Evolutionary conservation across 2,329 filamentous ascomycete species (phyloP).

Genomic region (Ophiostoma piceae): DNA sequence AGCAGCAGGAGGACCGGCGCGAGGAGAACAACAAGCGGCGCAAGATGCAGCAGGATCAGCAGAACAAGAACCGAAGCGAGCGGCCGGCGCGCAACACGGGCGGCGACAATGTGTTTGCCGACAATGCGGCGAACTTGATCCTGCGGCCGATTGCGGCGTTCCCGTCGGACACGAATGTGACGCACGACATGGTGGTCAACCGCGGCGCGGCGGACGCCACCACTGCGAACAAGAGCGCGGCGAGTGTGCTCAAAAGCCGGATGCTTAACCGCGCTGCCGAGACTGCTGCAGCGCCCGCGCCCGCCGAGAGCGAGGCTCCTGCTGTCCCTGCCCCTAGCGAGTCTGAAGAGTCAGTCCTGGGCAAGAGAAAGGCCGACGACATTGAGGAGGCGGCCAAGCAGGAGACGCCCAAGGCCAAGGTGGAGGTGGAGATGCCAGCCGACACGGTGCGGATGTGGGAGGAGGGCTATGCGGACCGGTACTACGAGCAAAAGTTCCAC

Average conservation of each 20-base stretch:
- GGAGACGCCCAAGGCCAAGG: constrained; percentile 38
- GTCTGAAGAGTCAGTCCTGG: constrained; percentile 23
- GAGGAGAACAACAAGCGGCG: constrained; percentile 75
- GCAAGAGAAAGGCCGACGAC: constrained; percentile 71
- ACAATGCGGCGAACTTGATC: constrained; percentile 27
- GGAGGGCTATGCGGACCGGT: constrained; percentile 87
- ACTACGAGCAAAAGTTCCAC: constrained; percentile 95
- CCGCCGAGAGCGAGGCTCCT: constrained; percentile 25
- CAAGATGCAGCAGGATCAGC: constrained; percentile 64
- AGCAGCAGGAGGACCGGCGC: constrained; percentile 77
- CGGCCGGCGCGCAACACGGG: constrained; percentile 17
- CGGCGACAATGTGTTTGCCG: constrained; percentile 26
- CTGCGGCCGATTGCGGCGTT: constrained; percentile 43
- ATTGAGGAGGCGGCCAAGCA: constrained; percentile 57
- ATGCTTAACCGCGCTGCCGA: constrained; percentile 48
- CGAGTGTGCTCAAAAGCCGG: constrained; percentile 77
- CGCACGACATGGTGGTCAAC: constrained; percentile 84
- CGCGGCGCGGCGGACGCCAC: constrained; percentile 63
- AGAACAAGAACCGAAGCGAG: constrained; percentile 9
- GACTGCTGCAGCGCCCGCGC: not conserved
- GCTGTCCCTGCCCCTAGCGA: not conserved
- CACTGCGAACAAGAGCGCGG: constrained; percentile 87
- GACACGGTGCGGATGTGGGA: constrained; percentile 93
- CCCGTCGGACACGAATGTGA: constrained; percentile 57
- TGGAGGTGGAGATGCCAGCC: constrained; percentile 57